Evolutionary conservation across 2,329 filamentous ascomycete genomes (phyloP), one percentile per base, ranked within the genome.

Genomic region (Hysterium pulicare): DNA sequence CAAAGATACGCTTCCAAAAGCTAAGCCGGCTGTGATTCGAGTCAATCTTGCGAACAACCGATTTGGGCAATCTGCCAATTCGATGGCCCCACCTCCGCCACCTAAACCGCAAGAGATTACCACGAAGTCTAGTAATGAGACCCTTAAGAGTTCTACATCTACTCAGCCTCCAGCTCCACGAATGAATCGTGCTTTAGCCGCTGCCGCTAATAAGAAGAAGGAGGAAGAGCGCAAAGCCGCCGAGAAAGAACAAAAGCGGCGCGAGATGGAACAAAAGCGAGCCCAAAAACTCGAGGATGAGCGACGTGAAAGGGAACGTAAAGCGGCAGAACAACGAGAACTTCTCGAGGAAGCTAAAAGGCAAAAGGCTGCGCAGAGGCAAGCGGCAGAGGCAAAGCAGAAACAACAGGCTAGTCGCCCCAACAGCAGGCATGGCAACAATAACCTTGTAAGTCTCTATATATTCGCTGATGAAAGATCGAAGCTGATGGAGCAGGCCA

Each of bases 181-280:
- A 13, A 37, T 31, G 32, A 41, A 41, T n/a, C 38, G 38, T 7
- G 40, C 86, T 2, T 71, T 90, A 17, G 82, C 90, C 41, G 75
- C 86, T 36, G 87, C 85, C 2, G 86, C 87, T 30, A 84, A 83
- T 58, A 90, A 90, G 66, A 91, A 86, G 61, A 89, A 95, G 36
- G 87, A 90, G 50, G 81, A 82, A 11, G 83, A 90, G 56, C 81
- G 84, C 38, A 91, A 88, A 58, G 83, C 84, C 7, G 87, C 94
- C 16, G 83, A 85, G 28, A 95, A 94, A 67, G 79, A 83, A 13
- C 64, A 64, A 38, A 45, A 54, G 16, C 87, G 94, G 55, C 38
- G 38, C 11, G 38, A 41, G 11, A 71, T 86, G 24, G 89, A 95
- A 61, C 82, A 86, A 36, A 89, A 90, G 69, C 78, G 86, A 45